Evolutionary conservation across 2,329 filamentous ascomycete species (phyloP), one percentile per base, ranked within the genome.

Genomic region (Fusarium beomiforme): DNA sequence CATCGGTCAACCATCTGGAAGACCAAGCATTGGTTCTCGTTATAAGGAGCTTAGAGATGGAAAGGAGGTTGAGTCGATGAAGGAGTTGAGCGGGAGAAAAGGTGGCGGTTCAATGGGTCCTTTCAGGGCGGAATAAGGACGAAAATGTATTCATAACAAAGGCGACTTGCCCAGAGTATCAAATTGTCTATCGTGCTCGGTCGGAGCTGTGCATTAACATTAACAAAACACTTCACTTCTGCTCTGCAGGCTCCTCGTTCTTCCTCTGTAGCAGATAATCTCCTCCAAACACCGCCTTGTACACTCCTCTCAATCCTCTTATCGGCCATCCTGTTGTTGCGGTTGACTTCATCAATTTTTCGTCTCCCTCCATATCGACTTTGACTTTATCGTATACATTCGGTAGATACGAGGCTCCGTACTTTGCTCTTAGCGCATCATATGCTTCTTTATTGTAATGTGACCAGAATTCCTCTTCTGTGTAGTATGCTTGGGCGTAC

Each of bases 401-500:
- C 1, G 89, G 90, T 67, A 93, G 76, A 50, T 87, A 85, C 3
- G 81, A 81, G 0, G 91, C 91, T 8, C 83, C 80, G 74, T 92
- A 93, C 75, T 86, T 88, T 26, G 79, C 77, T 21, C 91, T 81
- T 56, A 92, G 79, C 5, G 76, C 78, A 46, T 91, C 87, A 67
- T 93, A 92, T 75, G 87, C 87, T 11, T 81, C 73, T 39, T 84
- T 82, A 75, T 91, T 87, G 67, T 92, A 93, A 57, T 88, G 84
- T 13, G 82, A 78, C 90, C 91, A 92, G 77, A 93, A 93, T 70
- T 93, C 91, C 0, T 87, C 85, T 76, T 91, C 87, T 6, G 85
- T 87, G 77, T 92, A 92, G 78, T 90, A 92, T 0, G 89, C 88
- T 62, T 92, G 90, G 2, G 90, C 90, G 69, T 93, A 93, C 2